Conservation (phyloP, 495 filamentous ascomycete genomes). For the Neurospora tetrasperma region DNA sequence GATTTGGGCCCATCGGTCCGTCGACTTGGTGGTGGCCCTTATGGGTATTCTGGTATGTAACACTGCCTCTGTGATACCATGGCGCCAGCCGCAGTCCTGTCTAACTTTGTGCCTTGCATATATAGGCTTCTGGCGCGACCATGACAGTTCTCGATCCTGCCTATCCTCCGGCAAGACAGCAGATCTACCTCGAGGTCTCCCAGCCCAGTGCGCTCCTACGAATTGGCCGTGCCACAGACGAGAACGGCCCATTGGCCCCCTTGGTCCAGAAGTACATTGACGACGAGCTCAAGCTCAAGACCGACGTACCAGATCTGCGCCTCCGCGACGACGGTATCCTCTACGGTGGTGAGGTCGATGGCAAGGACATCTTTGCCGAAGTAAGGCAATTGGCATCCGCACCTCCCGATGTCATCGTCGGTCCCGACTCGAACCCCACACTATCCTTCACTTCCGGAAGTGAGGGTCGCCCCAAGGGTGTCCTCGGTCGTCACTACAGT, state of each 20-base stretch:
- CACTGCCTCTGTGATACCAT: neutral
- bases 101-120: neutral
- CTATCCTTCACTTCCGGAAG: slow-evolving; percentile 78
- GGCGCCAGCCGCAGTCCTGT: neutral
- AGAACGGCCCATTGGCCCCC: slow-evolving; percentile 59
- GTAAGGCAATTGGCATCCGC: slow-evolving; percentile 42
- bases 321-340: slow-evolving; percentile 68
- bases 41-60: slow-evolving; percentile 45
- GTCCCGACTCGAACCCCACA: slow-evolving; percentile 79
- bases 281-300: slow-evolving; percentile 59
- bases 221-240: slow-evolving; percentile 68
- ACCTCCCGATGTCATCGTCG: slow-evolving; percentile 67
- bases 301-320: slow-evolving; percentile 66
- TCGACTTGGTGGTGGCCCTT: slow-evolving; percentile 58
- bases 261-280: slow-evolving; percentile 66
- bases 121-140: slow-evolving; percentile 53
- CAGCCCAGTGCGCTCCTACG: slow-evolving; percentile 68
- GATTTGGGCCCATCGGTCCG: slow-evolving; percentile 76
- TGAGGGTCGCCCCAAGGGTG: slow-evolving; percentile 68
- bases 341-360: slow-evolving; percentile 52
- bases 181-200: slow-evolving; percentile 85
- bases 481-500: slow-evolving; percentile 79
- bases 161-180: slow-evolving; percentile 81
- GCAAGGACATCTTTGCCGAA: slow-evolving; percentile 54
- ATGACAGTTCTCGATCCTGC: slow-evolving; percentile 77